These are phyloP conservation scores for Brassica carinata DNA, from an alignment of 345 rosid genomes.

Conservation along the genomic window DNA sequence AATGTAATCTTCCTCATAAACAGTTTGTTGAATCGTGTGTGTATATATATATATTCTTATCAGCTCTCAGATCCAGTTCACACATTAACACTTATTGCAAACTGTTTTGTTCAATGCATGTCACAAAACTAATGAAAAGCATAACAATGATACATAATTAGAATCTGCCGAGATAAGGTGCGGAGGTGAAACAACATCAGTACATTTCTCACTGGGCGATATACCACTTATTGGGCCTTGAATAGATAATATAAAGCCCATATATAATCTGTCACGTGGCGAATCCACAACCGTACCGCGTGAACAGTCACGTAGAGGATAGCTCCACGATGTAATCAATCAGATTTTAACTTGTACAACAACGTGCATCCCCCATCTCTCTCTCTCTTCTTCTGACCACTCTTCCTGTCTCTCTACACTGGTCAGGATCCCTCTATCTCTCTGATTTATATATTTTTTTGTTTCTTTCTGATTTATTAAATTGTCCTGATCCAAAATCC, in stretches of 20 bases:
- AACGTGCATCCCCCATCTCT: neutral
- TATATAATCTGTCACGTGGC: neutral
- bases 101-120: neutral
- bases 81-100: neutral
- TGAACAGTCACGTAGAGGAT: neutral
- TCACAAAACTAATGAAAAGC: no score
- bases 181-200: no score
- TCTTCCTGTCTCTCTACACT: neutral
- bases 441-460: neutral
- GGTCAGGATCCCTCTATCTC: neutral
- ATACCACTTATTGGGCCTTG: neutral
- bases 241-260: neutral
- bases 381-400: neutral
- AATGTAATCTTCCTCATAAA: constrained; percentile 21
- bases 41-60: constrained; percentile 12
- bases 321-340: neutral
- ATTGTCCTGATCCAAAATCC: neutral
- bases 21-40: constrained; percentile 19
- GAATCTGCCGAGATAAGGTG: no score
- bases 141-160: no score
- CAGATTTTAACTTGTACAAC: neutral
- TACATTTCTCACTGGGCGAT: no score
- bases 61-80: constrained; percentile 12
- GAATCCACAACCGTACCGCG: neutral
- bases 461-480: neutral